Evolutionary conservation across 257 asterid species (phyloP), one percentile per base, ranked within the genome.

Genomic region (Lavandula angustifolia): DNA sequence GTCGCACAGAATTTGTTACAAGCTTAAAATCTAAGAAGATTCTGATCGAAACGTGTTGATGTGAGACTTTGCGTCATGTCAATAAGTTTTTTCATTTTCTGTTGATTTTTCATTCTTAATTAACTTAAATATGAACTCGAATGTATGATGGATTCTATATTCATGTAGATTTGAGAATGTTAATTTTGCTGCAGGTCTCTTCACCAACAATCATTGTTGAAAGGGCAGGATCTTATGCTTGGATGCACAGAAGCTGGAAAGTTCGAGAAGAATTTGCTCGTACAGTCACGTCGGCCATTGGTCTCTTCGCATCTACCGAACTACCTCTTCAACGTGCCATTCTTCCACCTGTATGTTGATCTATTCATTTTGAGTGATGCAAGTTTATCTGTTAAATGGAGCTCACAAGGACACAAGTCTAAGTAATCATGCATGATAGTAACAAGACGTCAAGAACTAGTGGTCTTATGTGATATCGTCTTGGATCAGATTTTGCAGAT

Each of bases 251-350:
- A 78, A 91, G 96, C 83, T 91, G 96, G 91, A 90, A 97, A 87
- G 95, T 92, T 69, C 85, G 95, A 73, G 99, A 92, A 75, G 97
- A 92, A 69, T 89, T 89, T 76, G 95, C 96, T 63, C 89, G 96
- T 5, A 94, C 99, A 41, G 99, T 94, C 70, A 84, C 96, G 51
- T 73, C 96, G 13, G 95, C 98, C 13, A 88, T 88, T 76, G 81
- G 94, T 66, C 91, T 94, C 69, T 94, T 90, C 74, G 94, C 87
- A 43, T 69, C 99, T 48, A 94, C 98, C 0, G 98, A 94, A 79
- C 84, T 94, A 44, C 99, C 99, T 66, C 99, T 94, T 78, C 99
- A 90, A 72, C 95, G 98, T 31, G 92, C 94, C 67, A 91, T 94
- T 85, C 95, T 94, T 74, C 98, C 99, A 43, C 89, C 95, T 54